These are phyloP conservation scores for Deinandra increscens DNA, from an alignment of 129 eudicot genomes.

Conservation along the genomic window DNA sequence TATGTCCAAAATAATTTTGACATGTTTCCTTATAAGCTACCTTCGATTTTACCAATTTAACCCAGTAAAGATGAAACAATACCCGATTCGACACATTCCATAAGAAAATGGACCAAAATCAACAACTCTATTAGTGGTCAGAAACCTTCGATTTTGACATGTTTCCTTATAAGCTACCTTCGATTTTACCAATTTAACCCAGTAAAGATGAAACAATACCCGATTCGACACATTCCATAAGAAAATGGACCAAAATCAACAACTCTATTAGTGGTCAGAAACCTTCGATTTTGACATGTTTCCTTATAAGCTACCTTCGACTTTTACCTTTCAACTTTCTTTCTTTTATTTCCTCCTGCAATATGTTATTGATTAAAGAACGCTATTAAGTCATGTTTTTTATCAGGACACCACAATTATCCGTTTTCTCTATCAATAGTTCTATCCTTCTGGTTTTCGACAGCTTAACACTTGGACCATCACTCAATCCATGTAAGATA, in stretches of 20 bases:
- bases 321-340: neutral
- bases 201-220: neutral
- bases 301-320: neutral
- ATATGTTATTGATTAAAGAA: neutral
- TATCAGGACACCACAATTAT: neutral
- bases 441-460: slow-evolving; percentile 1
- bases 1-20: neutral
- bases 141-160: neutral
- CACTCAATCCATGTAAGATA: slow-evolving; percentile 11
- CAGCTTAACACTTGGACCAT: slow-evolving; percentile 5
- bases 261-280: neutral
- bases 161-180: neutral
- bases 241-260: neutral
- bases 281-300: neutral
- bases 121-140: neutral
- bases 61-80: neutral
- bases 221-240: neutral
- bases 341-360: neutral
- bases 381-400: slow-evolving; percentile 4
- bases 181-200: neutral
- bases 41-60: neutral
- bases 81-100: neutral
- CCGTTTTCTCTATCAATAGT: slow-evolving; percentile 2
- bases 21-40: neutral
- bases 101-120: neutral